These are phyloP conservation scores for Mortierella polycephala DNA, from an alignment of 371 early-diverging fungal species.

Conservation along the genomic window DNA sequence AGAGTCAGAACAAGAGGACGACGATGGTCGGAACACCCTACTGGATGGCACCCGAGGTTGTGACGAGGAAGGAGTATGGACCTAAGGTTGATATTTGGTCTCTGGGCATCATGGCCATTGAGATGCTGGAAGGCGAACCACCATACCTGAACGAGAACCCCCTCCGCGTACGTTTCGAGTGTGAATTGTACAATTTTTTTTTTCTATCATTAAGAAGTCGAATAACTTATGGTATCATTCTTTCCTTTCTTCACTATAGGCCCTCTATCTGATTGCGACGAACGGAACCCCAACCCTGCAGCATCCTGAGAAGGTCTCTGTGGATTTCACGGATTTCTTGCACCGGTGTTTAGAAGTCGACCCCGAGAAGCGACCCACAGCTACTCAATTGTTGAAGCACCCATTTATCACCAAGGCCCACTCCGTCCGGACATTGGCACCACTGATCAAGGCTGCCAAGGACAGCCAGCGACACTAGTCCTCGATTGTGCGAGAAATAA, in stretches of 20 bases:
- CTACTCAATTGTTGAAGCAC: slow-evolving; percentile 82
- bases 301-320: slow-evolving; percentile 86
- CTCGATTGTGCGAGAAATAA: too few species aligned
- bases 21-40: slow-evolving; percentile 96
- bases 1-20: slow-evolving; percentile 81
- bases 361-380: slow-evolving; percentile 84
- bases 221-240: not conserved
- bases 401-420: slow-evolving; percentile 91
- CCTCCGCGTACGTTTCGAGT: slow-evolving; percentile 60
- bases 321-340: slow-evolving; percentile 88
- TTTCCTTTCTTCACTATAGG: slow-evolving; percentile 53
- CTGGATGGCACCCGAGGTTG: slow-evolving; percentile 98
- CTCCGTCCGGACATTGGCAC: slow-evolving; percentile 86
- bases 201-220: not conserved
- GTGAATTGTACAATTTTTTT: too few species aligned
- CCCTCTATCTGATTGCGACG: slow-evolving; percentile 95
- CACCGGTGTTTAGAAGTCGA: slow-evolving; percentile 86
- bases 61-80: slow-evolving; percentile 92
- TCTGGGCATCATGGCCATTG: slow-evolving; percentile 95
- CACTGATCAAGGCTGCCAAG: slow-evolving; percentile 88
- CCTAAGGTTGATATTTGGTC: slow-evolving; percentile 98
- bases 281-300: slow-evolving; percentile 95
- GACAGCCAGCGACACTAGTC: slow-evolving; percentile 59
- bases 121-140: slow-evolving; percentile 94
- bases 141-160: slow-evolving; percentile 96